Base-by-base conservation (phyloP, 805 yeast genomes). In the Nakazawaea molendinolei region DNA sequence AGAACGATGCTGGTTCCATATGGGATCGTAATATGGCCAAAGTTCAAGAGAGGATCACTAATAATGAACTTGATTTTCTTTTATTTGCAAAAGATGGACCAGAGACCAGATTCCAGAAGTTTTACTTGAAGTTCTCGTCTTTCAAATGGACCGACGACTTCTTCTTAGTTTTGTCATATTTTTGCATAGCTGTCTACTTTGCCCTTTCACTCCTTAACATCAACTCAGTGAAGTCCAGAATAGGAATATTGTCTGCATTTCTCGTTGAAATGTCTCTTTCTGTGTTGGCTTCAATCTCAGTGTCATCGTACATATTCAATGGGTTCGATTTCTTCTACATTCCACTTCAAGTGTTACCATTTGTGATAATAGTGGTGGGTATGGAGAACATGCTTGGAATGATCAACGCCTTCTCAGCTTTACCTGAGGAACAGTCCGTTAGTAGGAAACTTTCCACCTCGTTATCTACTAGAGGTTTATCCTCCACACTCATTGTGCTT, bases 311-410 rank as follows among this genome's bases (percentile, higher is more conserved):
- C 36, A 42, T 65, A 17, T 60, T 51, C 38, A 50, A 57, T 16
- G 51, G 50, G 9, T 46, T 57, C 23, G 64, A 60, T 22, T 49
- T 61, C 24, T 47, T 56, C 19, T 60, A 65, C 31, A 47, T 59
- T 5, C 71, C 74, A 0, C 40, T 60, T n/a, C 61, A 54, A 24
- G 51, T 69, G 5, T 40, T 69, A 18, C 64, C 74, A 2, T 56
- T 63, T 36, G 46, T 65, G 5, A 61, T 70, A 3, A 39, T 65
- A 2, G 58, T 68, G 14, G 59, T 69, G 8, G 64, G 69, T 8
- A 51, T 63, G 13, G 77, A 71, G 41, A 72, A 71, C 45, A 63
- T 61, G 60, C 65, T 71, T 29, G 57, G 76, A 36, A 47, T 74
- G 21, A 52, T 70, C 16, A 51, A 57, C 10, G 48, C 68, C 5